Conservation (phyloP, 345 rosid genomes). For the Durio zibethinus region DNA sequence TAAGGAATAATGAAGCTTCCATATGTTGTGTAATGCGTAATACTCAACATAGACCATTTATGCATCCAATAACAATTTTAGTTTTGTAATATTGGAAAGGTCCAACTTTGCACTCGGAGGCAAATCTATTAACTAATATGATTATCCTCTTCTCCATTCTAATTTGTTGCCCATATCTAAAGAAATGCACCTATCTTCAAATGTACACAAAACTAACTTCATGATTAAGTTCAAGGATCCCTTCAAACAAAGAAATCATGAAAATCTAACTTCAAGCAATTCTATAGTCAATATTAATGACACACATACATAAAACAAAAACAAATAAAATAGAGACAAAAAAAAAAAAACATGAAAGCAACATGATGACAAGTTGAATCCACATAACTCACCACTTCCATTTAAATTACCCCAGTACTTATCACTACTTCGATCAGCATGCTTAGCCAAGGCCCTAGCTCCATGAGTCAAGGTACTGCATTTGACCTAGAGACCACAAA, state of each 20-base stretch:
- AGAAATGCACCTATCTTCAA: neutral
- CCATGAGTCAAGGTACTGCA: slow-evolving; percentile 64
- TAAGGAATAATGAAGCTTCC: neutral
- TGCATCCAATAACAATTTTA: neutral
- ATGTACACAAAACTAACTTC: neutral
- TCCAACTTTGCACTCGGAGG: neutral
- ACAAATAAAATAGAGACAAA: neutral
- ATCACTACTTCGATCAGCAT: slow-evolving; percentile 50
- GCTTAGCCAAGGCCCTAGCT: slow-evolving; percentile 83
- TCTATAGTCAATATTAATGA: neutral
- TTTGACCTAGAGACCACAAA: slow-evolving; percentile 44
- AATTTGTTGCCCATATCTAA: neutral
- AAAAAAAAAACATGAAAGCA: neutral
- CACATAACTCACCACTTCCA: slow-evolving; percentile 54
- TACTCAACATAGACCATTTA: neutral
- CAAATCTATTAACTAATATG: neutral
- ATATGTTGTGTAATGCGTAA: neutral
- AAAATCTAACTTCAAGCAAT: neutral
- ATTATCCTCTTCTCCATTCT: neutral
- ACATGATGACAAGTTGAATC: neutral
- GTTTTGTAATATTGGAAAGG: neutral
- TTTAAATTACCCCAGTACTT: slow-evolving; percentile 58
- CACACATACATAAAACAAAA: neutral
- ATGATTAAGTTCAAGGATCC: neutral
- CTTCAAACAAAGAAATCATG: neutral